Conservation (phyloP, 768 basidiomycete species). For the Saitozyma podzolica region DNA sequence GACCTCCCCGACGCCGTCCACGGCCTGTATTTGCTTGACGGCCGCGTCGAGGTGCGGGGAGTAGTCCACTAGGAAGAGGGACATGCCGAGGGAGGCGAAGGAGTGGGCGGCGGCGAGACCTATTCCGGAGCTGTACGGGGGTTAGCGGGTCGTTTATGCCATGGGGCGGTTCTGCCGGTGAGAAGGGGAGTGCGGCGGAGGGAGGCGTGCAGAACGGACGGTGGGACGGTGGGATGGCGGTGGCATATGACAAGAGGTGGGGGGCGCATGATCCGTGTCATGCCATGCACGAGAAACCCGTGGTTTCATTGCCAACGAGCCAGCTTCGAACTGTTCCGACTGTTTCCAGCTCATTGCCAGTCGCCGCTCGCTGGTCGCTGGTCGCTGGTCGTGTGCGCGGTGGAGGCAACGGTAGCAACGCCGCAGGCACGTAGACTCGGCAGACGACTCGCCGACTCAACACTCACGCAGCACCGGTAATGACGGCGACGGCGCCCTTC, state of each 20-base stretch:
- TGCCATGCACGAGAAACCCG: background rate
- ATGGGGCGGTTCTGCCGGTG: background rate
- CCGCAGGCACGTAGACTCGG: background rate
- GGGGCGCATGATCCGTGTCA: background rate
- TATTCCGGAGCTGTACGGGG: conserved; percentile 41
- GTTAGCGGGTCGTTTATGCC: background rate
- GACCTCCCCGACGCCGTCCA: conserved; percentile 45
- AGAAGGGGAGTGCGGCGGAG: background rate
- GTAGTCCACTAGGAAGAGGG: conserved; percentile 46
- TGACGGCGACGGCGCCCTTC: conserved; percentile 45
- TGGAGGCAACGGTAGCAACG: no score
- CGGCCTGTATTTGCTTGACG: conserved; percentile 31
- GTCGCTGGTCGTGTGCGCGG: no score
- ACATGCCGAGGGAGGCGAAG: conserved; percentile 47
- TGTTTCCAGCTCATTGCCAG: no score
- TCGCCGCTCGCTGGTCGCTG: no score
- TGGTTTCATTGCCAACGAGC: no score
- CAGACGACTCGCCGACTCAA: background rate
- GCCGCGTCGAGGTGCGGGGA: conserved; percentile 28
- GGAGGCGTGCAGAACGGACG: no score
- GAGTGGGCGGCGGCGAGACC: conserved; percentile 45
- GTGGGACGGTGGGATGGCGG: no score
- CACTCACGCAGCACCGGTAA: conserved; percentile 48
- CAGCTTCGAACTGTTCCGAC: no score
- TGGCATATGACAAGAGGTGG: no score